These are phyloP conservation scores for Chiua virens DNA, from an alignment of 768 basidiomycete species.

Conservation along the genomic window DNA sequence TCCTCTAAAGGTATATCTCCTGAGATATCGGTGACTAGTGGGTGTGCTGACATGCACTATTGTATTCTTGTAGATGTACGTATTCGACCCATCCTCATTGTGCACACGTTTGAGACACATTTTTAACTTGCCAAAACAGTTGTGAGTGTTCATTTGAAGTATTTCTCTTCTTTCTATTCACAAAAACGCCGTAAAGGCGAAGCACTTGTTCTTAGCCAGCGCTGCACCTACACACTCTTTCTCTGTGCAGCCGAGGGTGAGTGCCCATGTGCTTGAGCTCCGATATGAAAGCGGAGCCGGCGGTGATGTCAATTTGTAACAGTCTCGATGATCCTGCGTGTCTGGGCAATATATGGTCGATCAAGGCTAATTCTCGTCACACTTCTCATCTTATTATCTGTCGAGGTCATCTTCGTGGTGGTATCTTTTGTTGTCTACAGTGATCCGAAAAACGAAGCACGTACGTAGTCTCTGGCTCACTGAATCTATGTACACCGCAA, in stretches of 20 bases:
- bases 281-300: too few species aligned
- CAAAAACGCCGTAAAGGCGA: background rate
- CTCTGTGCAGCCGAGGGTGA: constrained; percentile 3
- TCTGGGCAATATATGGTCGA: constrained; percentile 14
- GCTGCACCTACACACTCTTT: background rate
- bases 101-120: too few species aligned
- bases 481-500: too few species aligned
- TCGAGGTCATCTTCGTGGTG: background rate
- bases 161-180: background rate
- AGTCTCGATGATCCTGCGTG: constrained; percentile 4
- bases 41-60: background rate
- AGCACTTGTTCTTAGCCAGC: background rate
- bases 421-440: background rate
- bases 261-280: background rate
- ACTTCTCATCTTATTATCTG: background rate
- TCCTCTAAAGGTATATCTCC: background rate
- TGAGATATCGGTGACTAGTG: too few species aligned
- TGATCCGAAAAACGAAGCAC: too few species aligned
- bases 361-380: constrained; percentile 4
- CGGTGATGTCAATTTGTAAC: background rate
- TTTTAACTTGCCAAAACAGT: background rate
- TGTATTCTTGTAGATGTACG: background rate
- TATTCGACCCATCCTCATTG: background rate
- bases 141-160: background rate
- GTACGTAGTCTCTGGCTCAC: too few species aligned